Evolutionary conservation across 208 protist species (phyloP), one percentile per base, ranked within the genome.

Genomic region (Polymyxa betae): DNA sequence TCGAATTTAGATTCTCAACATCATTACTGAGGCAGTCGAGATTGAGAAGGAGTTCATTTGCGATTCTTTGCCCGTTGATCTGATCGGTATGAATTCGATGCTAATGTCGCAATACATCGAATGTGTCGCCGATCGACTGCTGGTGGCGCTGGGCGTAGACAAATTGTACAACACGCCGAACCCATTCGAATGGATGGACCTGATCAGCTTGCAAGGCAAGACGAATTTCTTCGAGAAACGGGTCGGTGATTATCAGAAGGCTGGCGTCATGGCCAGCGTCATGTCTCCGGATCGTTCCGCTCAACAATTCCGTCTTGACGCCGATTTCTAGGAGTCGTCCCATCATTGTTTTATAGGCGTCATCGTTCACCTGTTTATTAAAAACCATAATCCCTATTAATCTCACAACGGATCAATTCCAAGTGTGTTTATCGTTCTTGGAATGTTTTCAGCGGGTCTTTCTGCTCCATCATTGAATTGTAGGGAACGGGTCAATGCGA

Each of bases 211-310:
- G 60, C 95, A 94, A 82, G 92, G 89, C 24, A 93, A 93, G 96
- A 99, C 98, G 45, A 99, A 99, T 97, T 99, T 99, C 94, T 99
- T 99, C 92, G 98, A 99, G 95, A 97, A 97, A 91, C 97, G 97
- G 93, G 98, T 99, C 38, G 96, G 97, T 46, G 98, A 99, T 93
- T 99, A 99, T 93, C 95, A 97, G 92, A 99, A 99, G 95, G 95
- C 96, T 16, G 97, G 97, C 91, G 98, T 99, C 46, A 98, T 97
- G 96, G 78, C 92, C 40, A n/a, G n/a, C n/a, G n/a, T n/a, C n/a
- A 60, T 46, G n/a, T 89, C 88, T 45, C 44, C 90, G 91, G 88
- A 91, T n/a, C 68, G 60, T 38, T 64, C 40, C 32, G 60, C 89
- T 10, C 89, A 90, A 32, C n/a, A 44, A 44, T 90, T 90, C 89